A percentile compares a stretch with the other conserved stretches of the same genome.
Conservation (phyloP, 345 rosid genomes). For the Eucalyptus sp. region DNA sequence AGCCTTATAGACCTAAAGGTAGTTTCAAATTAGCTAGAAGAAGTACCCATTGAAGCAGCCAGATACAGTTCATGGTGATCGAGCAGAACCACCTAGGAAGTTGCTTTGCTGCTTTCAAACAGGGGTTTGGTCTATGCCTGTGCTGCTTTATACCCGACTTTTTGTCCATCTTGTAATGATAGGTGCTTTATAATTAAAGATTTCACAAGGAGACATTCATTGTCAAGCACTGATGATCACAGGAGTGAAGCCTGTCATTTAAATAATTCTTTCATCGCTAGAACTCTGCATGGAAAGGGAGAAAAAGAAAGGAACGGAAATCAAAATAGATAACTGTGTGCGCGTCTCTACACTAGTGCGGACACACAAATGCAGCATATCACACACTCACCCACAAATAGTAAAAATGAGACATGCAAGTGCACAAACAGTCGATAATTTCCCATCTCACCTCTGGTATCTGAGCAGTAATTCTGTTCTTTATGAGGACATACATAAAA, state of each 20-base stretch:
- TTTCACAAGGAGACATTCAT: not conserved
- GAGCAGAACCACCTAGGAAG: not conserved
- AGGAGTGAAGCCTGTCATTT: not conserved
- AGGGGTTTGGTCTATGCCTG: not conserved
- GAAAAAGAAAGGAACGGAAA: not conserved
- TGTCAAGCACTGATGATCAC: not conserved
- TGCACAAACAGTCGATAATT: not conserved
- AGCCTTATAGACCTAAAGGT: not conserved
- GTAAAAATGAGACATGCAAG: not conserved
- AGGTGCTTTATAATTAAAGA: not conserved
- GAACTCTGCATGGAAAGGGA: slow-evolving; percentile 15
- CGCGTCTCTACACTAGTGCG: not conserved
- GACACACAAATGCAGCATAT: not conserved
- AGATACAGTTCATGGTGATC: not conserved
- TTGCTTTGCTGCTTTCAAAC: not conserved
- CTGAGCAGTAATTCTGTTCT: not conserved
- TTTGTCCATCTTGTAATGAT: not conserved
- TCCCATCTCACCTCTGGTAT: not conserved
- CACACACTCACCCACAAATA: not conserved
- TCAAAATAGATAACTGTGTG: not conserved
- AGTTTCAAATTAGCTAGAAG: not conserved
- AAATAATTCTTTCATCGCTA: slow-evolving; percentile 23
- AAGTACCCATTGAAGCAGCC: not conserved
- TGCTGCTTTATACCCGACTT: not conserved
- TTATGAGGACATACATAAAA: not conserved